These are phyloP conservation scores for Sporormia fimetaria DNA, from an alignment of 495 filamentous ascomycete species.

Conservation along the genomic window DNA sequence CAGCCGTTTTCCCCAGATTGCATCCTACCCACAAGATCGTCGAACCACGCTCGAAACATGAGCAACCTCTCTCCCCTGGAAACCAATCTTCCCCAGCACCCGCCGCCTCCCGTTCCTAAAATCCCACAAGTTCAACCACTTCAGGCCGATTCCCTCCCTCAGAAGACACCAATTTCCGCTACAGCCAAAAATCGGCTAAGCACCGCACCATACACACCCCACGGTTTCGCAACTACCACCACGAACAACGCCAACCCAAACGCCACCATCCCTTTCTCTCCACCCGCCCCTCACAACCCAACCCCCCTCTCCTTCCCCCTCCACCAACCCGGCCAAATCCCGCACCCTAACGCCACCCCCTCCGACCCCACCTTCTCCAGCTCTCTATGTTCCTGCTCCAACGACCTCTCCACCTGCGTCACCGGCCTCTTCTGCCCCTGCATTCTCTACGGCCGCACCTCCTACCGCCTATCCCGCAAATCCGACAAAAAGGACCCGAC, in stretches of 20 bases:
- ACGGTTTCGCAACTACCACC: slow-evolving; percentile 7
- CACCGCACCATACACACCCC: slow-evolving; percentile 16
- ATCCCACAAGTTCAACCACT: slow-evolving; percentile 5
- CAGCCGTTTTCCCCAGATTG: slow-evolving; percentile 6
- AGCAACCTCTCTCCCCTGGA: slow-evolving; percentile 16
- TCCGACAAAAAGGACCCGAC: slow-evolving; percentile 24
- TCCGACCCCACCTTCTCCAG: too few species aligned
- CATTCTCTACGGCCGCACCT: slow-evolving; percentile 24
- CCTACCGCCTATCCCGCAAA: slow-evolving; percentile 23
- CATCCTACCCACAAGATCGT: slow-evolving; percentile 7
- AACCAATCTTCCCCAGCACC: slow-evolving; percentile 10
- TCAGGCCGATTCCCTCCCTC: slow-evolving; percentile 1
- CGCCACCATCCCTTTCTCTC: too few species aligned
- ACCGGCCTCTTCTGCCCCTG: slow-evolving; percentile 29
- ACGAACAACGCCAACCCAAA: slow-evolving; percentile 2
- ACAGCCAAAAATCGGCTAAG: slow-evolving; percentile 4
- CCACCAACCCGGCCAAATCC: slow-evolving; percentile 31
- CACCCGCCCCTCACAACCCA: slow-evolving; percentile 24
- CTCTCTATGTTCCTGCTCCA: slow-evolving; percentile 15
- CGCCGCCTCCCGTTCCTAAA: slow-evolving; percentile 8
- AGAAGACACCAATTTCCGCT: slow-evolving; percentile 16
- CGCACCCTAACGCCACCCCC: slow-evolving; percentile 30
- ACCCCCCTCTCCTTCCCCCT: slow-evolving; percentile 22
- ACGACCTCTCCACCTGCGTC: slow-evolving; percentile 21
- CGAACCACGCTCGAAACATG: slow-evolving; percentile 6